phyloP scores from a whole-genome alignment of 2,329 filamentous ascomycete species.

The Diaporthe caulivora region DNA sequence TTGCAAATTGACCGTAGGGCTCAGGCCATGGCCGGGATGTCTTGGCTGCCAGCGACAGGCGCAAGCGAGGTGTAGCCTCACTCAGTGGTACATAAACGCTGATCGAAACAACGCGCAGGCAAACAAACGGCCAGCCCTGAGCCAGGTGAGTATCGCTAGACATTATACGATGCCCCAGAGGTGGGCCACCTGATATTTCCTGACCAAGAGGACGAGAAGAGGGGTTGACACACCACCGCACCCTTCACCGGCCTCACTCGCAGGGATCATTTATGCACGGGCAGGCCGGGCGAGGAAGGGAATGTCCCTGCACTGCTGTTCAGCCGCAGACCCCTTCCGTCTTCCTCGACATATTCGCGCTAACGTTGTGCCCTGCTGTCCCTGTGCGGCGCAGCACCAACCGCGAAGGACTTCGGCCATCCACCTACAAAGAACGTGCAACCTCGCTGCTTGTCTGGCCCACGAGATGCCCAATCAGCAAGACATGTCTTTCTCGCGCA shows the following conservation, averaged over 20 bases:
- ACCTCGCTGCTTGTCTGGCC: slow-evolving; percentile 26
- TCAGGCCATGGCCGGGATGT: background rate
- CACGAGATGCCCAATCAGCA: slow-evolving; percentile 29
- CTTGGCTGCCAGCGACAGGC: background rate
- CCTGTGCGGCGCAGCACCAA: slow-evolving; percentile 26
- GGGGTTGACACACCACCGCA: background rate
- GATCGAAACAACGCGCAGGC: background rate
- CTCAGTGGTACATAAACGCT: background rate
- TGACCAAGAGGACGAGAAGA: background rate
- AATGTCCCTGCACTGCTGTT: slow-evolving; percentile 16
- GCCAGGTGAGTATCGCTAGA: background rate
- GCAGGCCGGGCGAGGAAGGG: slow-evolving; percentile 14
- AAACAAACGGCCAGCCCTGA: background rate
- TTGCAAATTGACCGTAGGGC: background rate
- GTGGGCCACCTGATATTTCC: background rate
- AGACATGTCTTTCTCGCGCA: slow-evolving; percentile 25
- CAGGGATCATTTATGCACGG: slow-evolving; percentile 12
- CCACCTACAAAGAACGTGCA: slow-evolving; percentile 19
- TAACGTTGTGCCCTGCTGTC: slow-evolving; percentile 14
- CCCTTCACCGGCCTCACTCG: background rate
- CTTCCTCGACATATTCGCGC: background rate
- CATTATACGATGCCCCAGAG: background rate
- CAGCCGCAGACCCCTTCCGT: slow-evolving; percentile 22
- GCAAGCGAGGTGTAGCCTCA: slow-evolving; percentile 13
- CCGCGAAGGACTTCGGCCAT: slow-evolving; percentile 20